Conservation (phyloP, 148 eudicot species). For the Suaeda aralocaspica region DNA sequence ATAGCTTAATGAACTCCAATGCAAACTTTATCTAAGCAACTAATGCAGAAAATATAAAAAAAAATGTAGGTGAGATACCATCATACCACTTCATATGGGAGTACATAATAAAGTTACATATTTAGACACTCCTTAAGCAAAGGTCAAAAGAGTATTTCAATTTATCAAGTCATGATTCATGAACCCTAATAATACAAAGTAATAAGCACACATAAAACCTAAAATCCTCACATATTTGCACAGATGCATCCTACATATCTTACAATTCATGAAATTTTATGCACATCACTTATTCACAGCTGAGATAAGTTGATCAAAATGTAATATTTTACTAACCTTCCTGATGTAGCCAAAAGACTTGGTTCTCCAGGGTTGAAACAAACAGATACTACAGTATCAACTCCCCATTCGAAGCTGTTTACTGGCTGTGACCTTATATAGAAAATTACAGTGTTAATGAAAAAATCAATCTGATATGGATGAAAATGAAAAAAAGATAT, state of each 20-base stretch:
- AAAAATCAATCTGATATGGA: background rate
- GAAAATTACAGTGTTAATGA: slow-evolving; percentile 12
- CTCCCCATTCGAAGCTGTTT: slow-evolving; percentile 89
- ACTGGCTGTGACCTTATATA: slow-evolving; percentile 82
- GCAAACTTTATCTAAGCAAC: background rate
- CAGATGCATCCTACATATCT: too few relatives aligned
- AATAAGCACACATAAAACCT: too few relatives aligned
- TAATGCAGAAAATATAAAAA: background rate
- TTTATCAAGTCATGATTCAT: too few relatives aligned
- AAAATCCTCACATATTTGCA: too few relatives aligned
- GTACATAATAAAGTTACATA: too few relatives aligned
- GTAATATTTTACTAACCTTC: slow-evolving; percentile 44
- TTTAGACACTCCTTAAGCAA: too few relatives aligned
- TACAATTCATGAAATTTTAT: too few relatives aligned
- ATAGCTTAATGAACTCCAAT: background rate
- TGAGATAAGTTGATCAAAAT: background rate
- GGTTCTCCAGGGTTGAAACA: slow-evolving; percentile 96
- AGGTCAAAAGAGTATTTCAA: too few relatives aligned
- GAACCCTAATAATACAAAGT: too few relatives aligned
- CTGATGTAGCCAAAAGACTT: slow-evolving; percentile 79
- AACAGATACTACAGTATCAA: slow-evolving; percentile 75
- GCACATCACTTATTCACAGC: background rate
- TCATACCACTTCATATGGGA: background rate
- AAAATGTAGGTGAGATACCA: background rate
- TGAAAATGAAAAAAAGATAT: background rate